Evolutionary conservation across 768 basidiomycete genomes (phyloP).

Genomic region (Termitomyces sp.): DNA sequence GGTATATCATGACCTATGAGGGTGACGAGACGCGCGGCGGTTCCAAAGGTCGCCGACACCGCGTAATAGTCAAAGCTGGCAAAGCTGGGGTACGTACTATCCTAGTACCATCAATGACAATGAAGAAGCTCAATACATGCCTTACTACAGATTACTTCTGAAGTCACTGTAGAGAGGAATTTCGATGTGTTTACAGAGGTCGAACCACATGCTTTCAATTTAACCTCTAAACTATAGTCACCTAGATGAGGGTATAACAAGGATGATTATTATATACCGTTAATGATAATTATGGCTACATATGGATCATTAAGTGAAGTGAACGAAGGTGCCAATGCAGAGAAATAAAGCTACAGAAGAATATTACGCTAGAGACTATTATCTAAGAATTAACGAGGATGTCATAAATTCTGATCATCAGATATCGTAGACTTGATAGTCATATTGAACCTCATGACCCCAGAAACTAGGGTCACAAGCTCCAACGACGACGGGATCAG

Average conservation of each 20-base stretch:
- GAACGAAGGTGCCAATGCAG: slow-evolving; percentile 1
- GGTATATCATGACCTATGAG: slow-evolving; percentile 53
- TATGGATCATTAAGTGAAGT: background rate
- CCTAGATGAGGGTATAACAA: background rate
- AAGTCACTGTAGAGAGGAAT: slow-evolving; percentile 53
- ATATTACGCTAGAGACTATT: slow-evolving; percentile 5
- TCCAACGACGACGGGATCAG: slow-evolving; percentile 43
- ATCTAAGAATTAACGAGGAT: background rate
- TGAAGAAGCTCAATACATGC: slow-evolving; percentile 1
- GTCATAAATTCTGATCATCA: slow-evolving; percentile 17
- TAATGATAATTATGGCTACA: slow-evolving; percentile 14
- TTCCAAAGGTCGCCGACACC: slow-evolving; percentile 51
- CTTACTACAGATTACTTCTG: slow-evolving; percentile 36
- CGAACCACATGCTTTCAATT: slow-evolving; percentile 25
- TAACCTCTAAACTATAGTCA: slow-evolving; percentile 23
- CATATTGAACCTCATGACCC: slow-evolving; percentile 58
- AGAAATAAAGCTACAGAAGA: slow-evolving; percentile 18
- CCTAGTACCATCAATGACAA: background rate
- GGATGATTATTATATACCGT: background rate
- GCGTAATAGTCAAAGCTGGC: slow-evolving; percentile 41
- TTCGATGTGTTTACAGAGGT: slow-evolving; percentile 61
- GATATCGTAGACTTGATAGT: slow-evolving; percentile 61
- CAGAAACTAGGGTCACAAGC: slow-evolving; percentile 66
- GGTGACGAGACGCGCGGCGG: slow-evolving; percentile 68
- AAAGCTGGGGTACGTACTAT: slow-evolving; percentile 43